Evolutionary conservation across 306 rosid species (phyloP), one percentile per base, ranked within the genome.

Genomic region (Urtica urens): DNA sequence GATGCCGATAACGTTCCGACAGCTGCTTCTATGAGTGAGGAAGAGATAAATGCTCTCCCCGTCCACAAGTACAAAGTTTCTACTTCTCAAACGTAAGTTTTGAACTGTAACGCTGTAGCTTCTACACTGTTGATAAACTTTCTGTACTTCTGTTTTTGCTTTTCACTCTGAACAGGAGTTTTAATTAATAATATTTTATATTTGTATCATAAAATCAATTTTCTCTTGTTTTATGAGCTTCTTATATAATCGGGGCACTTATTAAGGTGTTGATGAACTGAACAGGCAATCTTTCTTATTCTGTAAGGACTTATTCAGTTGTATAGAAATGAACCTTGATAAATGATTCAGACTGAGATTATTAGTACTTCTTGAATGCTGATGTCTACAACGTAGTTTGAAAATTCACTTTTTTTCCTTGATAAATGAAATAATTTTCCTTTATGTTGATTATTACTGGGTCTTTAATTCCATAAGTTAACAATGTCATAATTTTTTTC

Each of bases 1-100:
- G 88, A 86, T 71, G 74, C 93, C 0, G 94, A 86, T 46, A 86
- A 79, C 70, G 73, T 62, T 70, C 86, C 90, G 24, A 49, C 86
- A 35, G 65, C 79, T 60, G 67, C 83, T 61, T 79, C 96, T 23
- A 86, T 86, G 94, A 82, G 76, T 6, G 90, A 86, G 63, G 86
- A 77, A 63, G 90, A 86, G 77, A 86, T 82, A 59, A 79, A 86
- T 63, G 78, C 96, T 55, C 90, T 81, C 60, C 96, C 93, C 10
- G 83, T 82, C 20, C 96, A 87, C 65, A 79, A 86, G 38, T 79
- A 86, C 76, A 86, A 79, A 80, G 78, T 52, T 58, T 62, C 72
- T 49, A 75, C 78, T 66, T 59, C 78, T 39, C 92, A 79, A 55
- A 77, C 28, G 96, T 78, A 84, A 62, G 82, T 57, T 43, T 17